A percentile compares a stretch with the other conserved stretches of the same genome.
These are phyloP conservation scores for Naganishia vishniacii DNA, from an alignment of 768 basidiomycete species.

Conservation along the genomic window DNA sequence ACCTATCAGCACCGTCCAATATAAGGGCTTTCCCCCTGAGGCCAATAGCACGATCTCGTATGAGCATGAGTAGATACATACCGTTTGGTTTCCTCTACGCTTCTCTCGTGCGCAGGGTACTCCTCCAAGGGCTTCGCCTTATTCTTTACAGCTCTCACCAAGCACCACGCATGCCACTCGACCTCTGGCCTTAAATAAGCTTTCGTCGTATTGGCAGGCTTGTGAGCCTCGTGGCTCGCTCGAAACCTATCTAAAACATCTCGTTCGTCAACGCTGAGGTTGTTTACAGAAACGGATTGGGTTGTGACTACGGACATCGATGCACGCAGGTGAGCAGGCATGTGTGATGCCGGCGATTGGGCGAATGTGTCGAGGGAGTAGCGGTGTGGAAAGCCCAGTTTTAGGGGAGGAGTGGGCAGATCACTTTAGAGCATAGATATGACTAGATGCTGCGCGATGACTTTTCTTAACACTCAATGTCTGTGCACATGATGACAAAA, in stretches of 20 bases:
- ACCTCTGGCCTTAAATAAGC: background rate
- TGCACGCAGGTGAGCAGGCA: background rate
- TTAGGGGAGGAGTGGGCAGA: no score
- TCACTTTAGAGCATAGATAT: no score
- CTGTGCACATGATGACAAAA: no score
- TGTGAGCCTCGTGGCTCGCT: background rate
- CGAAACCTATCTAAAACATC: background rate
- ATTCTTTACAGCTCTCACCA: background rate
- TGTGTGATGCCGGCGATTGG: background rate
- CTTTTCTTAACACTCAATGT: no score
- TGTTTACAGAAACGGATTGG: background rate
- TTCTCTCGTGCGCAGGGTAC: background rate
- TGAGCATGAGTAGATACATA: slow-evolving; percentile 1
- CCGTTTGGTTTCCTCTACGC: background rate
- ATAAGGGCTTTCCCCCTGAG: background rate
- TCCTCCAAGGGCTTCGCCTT: background rate
- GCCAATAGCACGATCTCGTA: background rate
- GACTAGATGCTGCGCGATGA: no score
- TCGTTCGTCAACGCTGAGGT: background rate
- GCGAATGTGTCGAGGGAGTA: no score
- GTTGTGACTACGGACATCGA: background rate
- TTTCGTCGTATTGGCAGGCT: background rate
- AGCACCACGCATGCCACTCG: background rate
- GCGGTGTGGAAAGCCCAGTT: no score
- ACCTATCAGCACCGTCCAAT: background rate